Conservation (phyloP, 306 rosid species). For the Prinsepia uniflora region DNA sequence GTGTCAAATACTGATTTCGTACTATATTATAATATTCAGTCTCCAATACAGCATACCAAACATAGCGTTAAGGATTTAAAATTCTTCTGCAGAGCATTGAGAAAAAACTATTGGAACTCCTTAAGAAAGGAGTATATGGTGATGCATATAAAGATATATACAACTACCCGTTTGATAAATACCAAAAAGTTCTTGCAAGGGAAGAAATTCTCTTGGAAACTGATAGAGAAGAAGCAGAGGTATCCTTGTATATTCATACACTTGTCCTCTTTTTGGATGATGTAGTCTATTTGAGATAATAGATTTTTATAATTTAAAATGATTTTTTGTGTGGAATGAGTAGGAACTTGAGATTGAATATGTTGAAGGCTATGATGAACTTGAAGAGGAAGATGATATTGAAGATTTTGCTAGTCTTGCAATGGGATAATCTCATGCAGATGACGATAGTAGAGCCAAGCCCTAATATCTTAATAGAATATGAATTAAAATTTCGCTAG, state of each 20-base stretch:
- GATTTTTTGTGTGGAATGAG: slow-evolving; percentile 23
- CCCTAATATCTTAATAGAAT: not conserved
- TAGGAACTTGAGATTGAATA: slow-evolving; percentile 70
- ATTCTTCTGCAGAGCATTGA: slow-evolving; percentile 55
- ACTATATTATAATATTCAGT: no score
- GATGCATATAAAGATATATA: slow-evolving; percentile 65
- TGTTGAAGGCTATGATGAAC: slow-evolving; percentile 70
- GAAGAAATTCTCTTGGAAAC: slow-evolving; percentile 41
- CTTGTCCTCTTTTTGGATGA: not conserved
- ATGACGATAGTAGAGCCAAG: slow-evolving; percentile 43
- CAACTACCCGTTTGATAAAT: slow-evolving; percentile 53
- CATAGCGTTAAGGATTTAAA: slow-evolving; percentile 13
- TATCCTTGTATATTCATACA: slow-evolving; percentile 10
- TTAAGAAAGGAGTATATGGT: slow-evolving; percentile 54
- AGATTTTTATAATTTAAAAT: not conserved
- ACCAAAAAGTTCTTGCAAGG: slow-evolving; percentile 49
- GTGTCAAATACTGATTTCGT: no score
- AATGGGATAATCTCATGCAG: slow-evolving; percentile 29
- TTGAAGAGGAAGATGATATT: slow-evolving; percentile 79
- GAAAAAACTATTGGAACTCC: slow-evolving; percentile 72
- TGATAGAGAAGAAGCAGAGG: slow-evolving; percentile 61
- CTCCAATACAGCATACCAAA: no score
- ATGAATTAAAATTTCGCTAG: not conserved
- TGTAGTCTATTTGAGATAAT: not conserved
- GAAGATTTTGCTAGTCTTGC: slow-evolving; percentile 67